Evolutionary conservation across 805 yeast genomes (phyloP).

Genomic region (Yarrowia sp.): DNA sequence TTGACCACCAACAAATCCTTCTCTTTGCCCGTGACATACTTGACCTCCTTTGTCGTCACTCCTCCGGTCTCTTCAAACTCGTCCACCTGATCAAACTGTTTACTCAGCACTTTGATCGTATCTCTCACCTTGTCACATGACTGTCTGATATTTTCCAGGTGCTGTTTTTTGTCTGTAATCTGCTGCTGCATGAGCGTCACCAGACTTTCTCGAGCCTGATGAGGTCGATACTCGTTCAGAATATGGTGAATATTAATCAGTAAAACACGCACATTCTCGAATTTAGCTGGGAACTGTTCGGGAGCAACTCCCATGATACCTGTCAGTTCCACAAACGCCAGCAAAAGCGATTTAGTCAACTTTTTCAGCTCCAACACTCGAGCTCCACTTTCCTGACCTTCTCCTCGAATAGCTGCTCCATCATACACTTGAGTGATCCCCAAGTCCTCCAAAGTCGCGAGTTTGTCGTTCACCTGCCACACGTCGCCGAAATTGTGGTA

Average conservation of each 20-base stretch:
- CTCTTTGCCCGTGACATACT: neutral
- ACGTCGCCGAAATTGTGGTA: slow-evolving; percentile 87
- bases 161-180: slow-evolving; percentile 41
- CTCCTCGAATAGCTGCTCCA: slow-evolving; percentile 34
- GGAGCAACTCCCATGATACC: slow-evolving; percentile 79
- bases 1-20: slow-evolving; percentile 14
- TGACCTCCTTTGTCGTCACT: slow-evolving; percentile 23
- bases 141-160: slow-evolving; percentile 40
- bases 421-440: slow-evolving; percentile 75
- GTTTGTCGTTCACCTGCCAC: slow-evolving; percentile 75
- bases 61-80: slow-evolving; percentile 18
- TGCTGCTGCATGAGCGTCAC: slow-evolving; percentile 71
- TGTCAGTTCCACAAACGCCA: slow-evolving; percentile 77
- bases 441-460: slow-evolving; percentile 70
- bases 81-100: slow-evolving; percentile 31
- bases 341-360: slow-evolving; percentile 70
- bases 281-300: slow-evolving; percentile 54
- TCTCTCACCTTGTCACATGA: slow-evolving; percentile 45
- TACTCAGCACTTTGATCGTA: slow-evolving; percentile 41
- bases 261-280: slow-evolving; percentile 76
- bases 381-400: slow-evolving; percentile 30
- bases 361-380: slow-evolving; percentile 75
- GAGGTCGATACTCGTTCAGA: slow-evolving; percentile 88
- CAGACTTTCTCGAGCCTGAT: slow-evolving; percentile 87
- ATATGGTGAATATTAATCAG: slow-evolving; percentile 89